These are phyloP conservation scores for Aspergillus oerlinghausenensis DNA, from an alignment of 2,329 filamentous ascomycete species.

Conservation along the genomic window DNA sequence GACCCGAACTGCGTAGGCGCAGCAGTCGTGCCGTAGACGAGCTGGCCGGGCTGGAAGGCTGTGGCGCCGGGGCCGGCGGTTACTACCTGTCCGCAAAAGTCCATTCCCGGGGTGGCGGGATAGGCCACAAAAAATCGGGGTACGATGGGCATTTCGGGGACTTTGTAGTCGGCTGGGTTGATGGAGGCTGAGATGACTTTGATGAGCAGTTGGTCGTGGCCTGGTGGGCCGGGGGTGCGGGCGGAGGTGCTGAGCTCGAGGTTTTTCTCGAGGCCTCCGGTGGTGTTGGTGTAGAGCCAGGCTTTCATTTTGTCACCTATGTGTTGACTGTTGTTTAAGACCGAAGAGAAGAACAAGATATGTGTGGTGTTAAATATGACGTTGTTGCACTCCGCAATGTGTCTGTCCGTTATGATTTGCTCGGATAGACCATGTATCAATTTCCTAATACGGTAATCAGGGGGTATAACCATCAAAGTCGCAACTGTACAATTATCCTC, in stretches of 20 bases:
- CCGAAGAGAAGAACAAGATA: no score
- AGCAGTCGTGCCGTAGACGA: constrained; percentile 43
- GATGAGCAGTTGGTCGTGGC: constrained; percentile 50
- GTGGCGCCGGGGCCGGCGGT: constrained; percentile 27
- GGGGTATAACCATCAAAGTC: no score
- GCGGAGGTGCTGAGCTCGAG: constrained; percentile 45
- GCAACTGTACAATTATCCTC: no score
- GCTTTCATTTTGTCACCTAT: no score
- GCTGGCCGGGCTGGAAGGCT: constrained; percentile 35
- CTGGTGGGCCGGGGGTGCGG: constrained; percentile 37
- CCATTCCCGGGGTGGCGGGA: constrained; percentile 48
- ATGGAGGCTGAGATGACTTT: constrained; percentile 51
- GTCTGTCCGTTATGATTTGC: no score
- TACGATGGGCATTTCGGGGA: constrained; percentile 49
- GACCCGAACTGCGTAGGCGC: constrained; percentile 37
- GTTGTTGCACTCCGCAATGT: no score
- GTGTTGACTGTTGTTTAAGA: no score
- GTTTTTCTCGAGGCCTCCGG: constrained; percentile 50
- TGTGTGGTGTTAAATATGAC: no score
- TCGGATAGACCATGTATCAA: no score
- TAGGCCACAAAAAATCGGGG: constrained; percentile 35
- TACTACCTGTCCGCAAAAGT: constrained; percentile 47
- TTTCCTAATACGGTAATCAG: no score
- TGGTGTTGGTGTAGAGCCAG: constrained; percentile 51
- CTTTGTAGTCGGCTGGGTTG: constrained; percentile 64